A percentile compares a stretch with the other conserved stretches of the same genome.
Conservation (phyloP, 108 stramenopile genomes). For the Fistulifera pelliculosa region DNA sequence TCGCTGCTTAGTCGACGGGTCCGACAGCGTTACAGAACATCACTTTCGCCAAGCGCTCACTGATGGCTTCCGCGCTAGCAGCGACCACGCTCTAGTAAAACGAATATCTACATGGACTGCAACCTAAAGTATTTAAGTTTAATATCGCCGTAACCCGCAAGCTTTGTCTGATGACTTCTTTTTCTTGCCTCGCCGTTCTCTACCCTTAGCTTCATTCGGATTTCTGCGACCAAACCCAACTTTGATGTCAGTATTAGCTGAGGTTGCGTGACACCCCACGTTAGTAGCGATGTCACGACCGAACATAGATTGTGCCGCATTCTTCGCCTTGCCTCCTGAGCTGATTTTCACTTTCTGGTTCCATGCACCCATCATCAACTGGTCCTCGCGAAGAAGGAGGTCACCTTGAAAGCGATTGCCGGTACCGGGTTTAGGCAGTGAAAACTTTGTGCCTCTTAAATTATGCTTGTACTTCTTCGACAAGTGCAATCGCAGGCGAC, state of each 20-base stretch:
- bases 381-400: conserved; percentile 93
- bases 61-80: not conserved
- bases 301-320: conserved; percentile 66
- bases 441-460: conserved; percentile 88
- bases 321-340: conserved; percentile 48
- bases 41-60: conserved; percentile 6
- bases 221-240: conserved; percentile 88
- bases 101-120: conserved; percentile 4
- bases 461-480: conserved; percentile 64
- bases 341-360: conserved; percentile 84
- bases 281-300: conserved; percentile 77
- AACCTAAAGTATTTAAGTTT: conserved; percentile 1
- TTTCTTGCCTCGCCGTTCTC: conserved; percentile 92
- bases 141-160: conserved; percentile 81
- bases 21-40: not conserved
- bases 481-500: conserved; percentile 80
- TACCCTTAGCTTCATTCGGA: conserved; percentile 84
- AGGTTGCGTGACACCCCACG: conserved; percentile 71
- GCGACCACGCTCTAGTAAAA: conserved; percentile 1
- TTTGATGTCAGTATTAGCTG: conserved; percentile 49
- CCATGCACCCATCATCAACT: conserved; percentile 94
- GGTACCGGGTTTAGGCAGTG: conserved; percentile 83
- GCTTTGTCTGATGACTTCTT: conserved; percentile 71
- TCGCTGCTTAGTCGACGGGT: conserved; percentile 33
- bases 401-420: conserved; percentile 78